Conservation (phyloP, 2,329 filamentous ascomycete genomes). For the Dactylellina sp. region DNA sequence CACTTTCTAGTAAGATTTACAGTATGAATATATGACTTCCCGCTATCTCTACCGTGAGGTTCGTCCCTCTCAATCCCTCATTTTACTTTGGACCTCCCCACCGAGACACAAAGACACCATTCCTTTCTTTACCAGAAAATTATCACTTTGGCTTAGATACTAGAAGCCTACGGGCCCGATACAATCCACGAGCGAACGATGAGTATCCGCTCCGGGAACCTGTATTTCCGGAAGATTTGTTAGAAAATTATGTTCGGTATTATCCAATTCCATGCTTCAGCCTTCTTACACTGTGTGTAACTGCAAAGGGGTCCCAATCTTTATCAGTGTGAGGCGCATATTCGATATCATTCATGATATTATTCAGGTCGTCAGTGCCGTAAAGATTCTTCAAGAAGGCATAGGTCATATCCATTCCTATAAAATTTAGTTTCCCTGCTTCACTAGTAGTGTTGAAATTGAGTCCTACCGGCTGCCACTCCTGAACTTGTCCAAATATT, state of each 20-base stretch:
- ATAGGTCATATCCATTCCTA: conserved; percentile 58
- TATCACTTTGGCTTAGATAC: too few relatives aligned
- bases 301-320: conserved; percentile 29
- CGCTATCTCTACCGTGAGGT: too few relatives aligned
- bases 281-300: conserved; percentile 26
- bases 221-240: neutral
- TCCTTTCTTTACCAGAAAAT: too few relatives aligned
- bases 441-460: neutral
- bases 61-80: too few relatives aligned
- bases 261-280: too few relatives aligned
- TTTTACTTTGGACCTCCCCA: too few relatives aligned
- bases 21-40: too few relatives aligned
- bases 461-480: conserved; percentile 69
- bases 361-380: conserved; percentile 61
- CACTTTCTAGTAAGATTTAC: too few relatives aligned
- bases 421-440: neutral
- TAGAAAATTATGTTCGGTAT: too few relatives aligned
- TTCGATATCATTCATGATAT: conserved; percentile 61
- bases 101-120: too few relatives aligned
- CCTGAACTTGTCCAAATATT: conserved; percentile 76
- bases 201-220: conserved; percentile 13
- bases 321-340: conserved; percentile 42
- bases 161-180: conserved; percentile 2
- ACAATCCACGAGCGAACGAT: conserved; percentile 5
- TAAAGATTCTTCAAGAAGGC: conserved; percentile 64